phyloP scores from a whole-genome alignment of 2,329 filamentous ascomycete genomes.

The Penicillium sp. region DNA sequence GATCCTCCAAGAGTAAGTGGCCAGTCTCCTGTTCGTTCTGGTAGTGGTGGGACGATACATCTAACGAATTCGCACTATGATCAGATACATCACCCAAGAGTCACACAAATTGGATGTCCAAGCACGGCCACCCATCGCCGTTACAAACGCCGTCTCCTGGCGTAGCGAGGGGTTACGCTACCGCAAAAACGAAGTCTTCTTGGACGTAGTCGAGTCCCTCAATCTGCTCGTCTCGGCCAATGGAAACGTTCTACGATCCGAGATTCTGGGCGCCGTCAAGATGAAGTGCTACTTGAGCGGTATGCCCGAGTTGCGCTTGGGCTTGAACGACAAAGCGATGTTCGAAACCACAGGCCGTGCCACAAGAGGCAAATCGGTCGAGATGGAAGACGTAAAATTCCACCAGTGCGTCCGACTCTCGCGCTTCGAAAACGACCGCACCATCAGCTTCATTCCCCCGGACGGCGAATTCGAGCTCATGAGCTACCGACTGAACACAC shows the following conservation, averaged over 20 bases:
- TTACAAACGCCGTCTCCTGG: constrained; percentile 98
- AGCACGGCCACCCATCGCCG: constrained; percentile 90
- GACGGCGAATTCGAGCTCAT: constrained; percentile 99
- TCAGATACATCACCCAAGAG: constrained; percentile 91
- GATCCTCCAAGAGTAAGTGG: constrained; percentile 79
- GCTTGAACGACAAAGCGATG: constrained; percentile 99
- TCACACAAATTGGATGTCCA: constrained; percentile 98
- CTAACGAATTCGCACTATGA: constrained; percentile 1
- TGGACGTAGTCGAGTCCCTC: constrained; percentile 93
- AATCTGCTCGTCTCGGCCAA: constrained; percentile 92
- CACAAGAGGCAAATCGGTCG: constrained; percentile 91
- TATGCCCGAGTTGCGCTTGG: constrained; percentile 92
- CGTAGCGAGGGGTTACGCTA: constrained; percentile 96
- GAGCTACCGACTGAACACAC: constrained; percentile 97
- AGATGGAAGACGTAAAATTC: constrained; percentile 99
- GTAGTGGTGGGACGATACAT: background rate
- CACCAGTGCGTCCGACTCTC: constrained; percentile 96
- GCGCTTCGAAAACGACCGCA: constrained; percentile 96
- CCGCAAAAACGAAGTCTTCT: constrained; percentile 98
- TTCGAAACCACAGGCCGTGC: constrained; percentile 95
- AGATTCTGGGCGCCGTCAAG: constrained; percentile 95
- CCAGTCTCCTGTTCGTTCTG: background rate
- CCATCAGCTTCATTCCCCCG: constrained; percentile 97
- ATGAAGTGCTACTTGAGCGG: constrained; percentile 99
- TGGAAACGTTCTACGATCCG: constrained; percentile 90